Conservation (phyloP, 169 alveolate genomes). For the Plasmodium blacklocki region DNA sequence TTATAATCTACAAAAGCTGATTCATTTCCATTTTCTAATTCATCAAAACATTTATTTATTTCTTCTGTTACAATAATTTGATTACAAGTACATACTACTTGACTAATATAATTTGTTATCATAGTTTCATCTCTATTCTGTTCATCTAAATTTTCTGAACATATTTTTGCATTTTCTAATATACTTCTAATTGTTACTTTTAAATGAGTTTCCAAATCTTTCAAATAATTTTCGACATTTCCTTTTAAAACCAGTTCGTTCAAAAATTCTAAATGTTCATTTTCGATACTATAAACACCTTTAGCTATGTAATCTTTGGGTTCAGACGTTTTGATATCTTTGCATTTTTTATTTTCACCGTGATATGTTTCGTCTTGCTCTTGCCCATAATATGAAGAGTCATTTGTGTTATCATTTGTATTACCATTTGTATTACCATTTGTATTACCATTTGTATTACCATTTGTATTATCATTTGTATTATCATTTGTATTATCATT, state of each 20-base stretch:
- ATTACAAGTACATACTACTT: slow-evolving; percentile 94
- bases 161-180: slow-evolving; percentile 53
- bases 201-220: slow-evolving; percentile 69
- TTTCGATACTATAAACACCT: slow-evolving; percentile 73
- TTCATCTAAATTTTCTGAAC: slow-evolving; percentile 61
- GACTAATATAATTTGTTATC: slow-evolving; percentile 95
- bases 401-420: too few relatives aligned
- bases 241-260: slow-evolving; percentile 42
- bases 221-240: slow-evolving; percentile 59
- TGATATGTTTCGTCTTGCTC: not conserved
- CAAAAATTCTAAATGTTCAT: slow-evolving; percentile 47
- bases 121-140: slow-evolving; percentile 89
- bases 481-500: not conserved
- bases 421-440: not conserved
- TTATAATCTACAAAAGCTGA: slow-evolving; percentile 97
- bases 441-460: not conserved
- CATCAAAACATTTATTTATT: slow-evolving; percentile 94
- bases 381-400: not conserved
- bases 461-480: too few relatives aligned
- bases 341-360: slow-evolving; percentile 6
- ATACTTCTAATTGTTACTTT: slow-evolving; percentile 88
- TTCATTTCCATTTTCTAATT: slow-evolving; percentile 95
- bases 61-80: slow-evolving; percentile 97
- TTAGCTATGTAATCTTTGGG: slow-evolving; percentile 47
- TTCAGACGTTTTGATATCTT: not conserved